Evolutionary conservation across 192 early-diverging fungal species (phyloP).

Genomic region (Jimgerdemannia flammicorona): DNA sequence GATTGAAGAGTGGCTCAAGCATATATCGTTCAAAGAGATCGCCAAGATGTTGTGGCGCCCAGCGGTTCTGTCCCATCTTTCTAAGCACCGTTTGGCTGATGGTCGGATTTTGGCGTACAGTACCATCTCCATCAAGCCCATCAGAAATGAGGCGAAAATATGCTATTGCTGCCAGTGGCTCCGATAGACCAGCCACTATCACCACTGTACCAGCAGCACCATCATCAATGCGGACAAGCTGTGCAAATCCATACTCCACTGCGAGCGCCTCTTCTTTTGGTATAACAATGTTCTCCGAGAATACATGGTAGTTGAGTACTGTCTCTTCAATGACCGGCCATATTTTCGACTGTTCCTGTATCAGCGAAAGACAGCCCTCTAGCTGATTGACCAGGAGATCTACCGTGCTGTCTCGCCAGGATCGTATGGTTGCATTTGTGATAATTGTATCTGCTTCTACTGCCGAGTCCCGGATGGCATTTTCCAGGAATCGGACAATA

Average conservation of each 20-base stretch:
- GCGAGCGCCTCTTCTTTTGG: not conserved
- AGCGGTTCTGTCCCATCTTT: not conserved
- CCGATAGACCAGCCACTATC: not conserved
- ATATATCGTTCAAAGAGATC: not conserved
- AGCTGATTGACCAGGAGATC: no score
- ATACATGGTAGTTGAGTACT: not conserved
- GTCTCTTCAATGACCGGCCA: not conserved
- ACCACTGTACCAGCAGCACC: not conserved
- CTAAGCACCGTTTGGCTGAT: not conserved
- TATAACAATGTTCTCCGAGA: not conserved
- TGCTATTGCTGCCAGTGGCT: not conserved
- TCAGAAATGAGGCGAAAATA: not conserved
- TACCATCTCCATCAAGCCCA: not conserved
- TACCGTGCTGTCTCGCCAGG: no score
- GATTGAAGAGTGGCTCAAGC: not conserved
- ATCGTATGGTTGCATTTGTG: no score
- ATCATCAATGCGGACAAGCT: not conserved
- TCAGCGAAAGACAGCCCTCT: no score
- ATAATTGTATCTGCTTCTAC: no score
- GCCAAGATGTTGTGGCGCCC: not conserved
- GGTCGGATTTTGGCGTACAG: not conserved
- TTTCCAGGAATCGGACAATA: no score
- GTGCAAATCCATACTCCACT: not conserved
- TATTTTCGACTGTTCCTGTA: no score
- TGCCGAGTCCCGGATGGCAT: no score